phyloP scores from a whole-genome alignment of 345 rosid species.

The Turnera subulata region DNA sequence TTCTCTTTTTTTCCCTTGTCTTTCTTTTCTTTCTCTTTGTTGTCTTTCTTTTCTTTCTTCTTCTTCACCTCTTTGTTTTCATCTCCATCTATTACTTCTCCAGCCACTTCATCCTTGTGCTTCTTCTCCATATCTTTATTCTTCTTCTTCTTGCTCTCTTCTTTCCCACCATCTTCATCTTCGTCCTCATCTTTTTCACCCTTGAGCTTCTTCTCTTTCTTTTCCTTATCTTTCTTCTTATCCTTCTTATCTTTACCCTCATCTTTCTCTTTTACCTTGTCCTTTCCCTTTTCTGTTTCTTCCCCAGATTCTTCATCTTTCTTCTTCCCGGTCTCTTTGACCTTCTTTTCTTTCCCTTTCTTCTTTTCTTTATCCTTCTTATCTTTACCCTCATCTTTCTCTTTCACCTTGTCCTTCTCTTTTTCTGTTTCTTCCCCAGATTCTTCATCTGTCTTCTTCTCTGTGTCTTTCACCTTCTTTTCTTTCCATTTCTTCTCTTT shows the following conservation, averaged over 20 bases:
- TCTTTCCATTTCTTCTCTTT: not conserved
- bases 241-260: not conserved
- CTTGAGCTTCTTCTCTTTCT: not conserved
- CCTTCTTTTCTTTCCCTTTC: not conserved
- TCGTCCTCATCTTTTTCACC: conserved; percentile 5
- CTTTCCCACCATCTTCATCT: not conserved
- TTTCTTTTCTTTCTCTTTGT: conserved; percentile 11
- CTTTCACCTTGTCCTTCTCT: not conserved
- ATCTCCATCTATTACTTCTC: not conserved
- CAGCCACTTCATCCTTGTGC: conserved; percentile 6
- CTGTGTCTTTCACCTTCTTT: conserved; percentile 4
- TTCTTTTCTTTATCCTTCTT: conserved; percentile 7
- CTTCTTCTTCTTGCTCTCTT: conserved; percentile 12
- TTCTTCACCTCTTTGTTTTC: conserved; percentile 2
- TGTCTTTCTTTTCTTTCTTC: conserved; percentile 14
- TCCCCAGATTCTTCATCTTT: conserved; percentile 8
- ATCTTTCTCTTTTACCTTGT: not conserved
- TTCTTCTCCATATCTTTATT: conserved; percentile 10
- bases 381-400: not conserved
- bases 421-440: conserved; percentile 3
- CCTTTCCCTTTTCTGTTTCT: conserved; percentile 7
- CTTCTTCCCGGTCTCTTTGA: not conserved
- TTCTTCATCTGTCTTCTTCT: conserved; percentile 1
- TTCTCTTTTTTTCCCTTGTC: conserved; percentile 3
- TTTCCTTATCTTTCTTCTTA: not conserved